phyloP scores from a whole-genome alignment of 305 asterid genomes.

The Fraxinus floribunda region DNA sequence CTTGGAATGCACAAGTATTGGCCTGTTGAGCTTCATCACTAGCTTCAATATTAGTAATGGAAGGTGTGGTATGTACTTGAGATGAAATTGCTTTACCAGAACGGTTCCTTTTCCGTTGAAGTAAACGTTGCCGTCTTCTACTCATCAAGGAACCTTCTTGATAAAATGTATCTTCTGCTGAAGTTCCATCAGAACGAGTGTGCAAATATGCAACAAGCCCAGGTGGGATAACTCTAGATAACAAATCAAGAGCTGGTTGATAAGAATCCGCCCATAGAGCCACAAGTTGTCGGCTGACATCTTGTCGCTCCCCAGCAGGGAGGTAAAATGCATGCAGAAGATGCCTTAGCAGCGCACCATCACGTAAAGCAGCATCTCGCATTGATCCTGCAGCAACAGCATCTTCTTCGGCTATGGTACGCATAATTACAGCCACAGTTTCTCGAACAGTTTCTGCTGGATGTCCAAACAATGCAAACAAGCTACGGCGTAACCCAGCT shows the following conservation, averaged over 20 bases:
- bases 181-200: slow-evolving; percentile 61
- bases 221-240: slow-evolving; percentile 95
- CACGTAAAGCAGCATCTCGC: slow-evolving; percentile 99
- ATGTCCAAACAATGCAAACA: slow-evolving; percentile 96
- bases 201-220: slow-evolving; percentile 97
- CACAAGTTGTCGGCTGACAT: slow-evolving; percentile 97
- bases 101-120: slow-evolving; percentile 81
- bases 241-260: slow-evolving; percentile 95
- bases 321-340: slow-evolving; percentile 90
- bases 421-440: slow-evolving; percentile 93
- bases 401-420: slow-evolving; percentile 99
- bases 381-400: slow-evolving; percentile 99
- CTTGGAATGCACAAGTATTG: slow-evolving; percentile 40
- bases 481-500: slow-evolving; percentile 94
- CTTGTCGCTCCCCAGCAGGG: slow-evolving; percentile 92
- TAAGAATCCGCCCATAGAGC: slow-evolving; percentile 99
- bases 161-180: slow-evolving; percentile 61
- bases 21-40: slow-evolving; percentile 47
- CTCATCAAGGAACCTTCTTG: slow-evolving; percentile 78
- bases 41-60: slow-evolving; percentile 51
- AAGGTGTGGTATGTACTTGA: slow-evolving; percentile 47
- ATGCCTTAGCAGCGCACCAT: slow-evolving; percentile 97
- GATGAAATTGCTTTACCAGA: slow-evolving; percentile 62
- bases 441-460: slow-evolving; percentile 96
- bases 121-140: slow-evolving; percentile 81